Percentiles rank a stretch among this genome's conserved stretches.
phyloP scores from a whole-genome alignment of 2,329 filamentous ascomycete genomes.

The Monosporascus ibericus region DNA sequence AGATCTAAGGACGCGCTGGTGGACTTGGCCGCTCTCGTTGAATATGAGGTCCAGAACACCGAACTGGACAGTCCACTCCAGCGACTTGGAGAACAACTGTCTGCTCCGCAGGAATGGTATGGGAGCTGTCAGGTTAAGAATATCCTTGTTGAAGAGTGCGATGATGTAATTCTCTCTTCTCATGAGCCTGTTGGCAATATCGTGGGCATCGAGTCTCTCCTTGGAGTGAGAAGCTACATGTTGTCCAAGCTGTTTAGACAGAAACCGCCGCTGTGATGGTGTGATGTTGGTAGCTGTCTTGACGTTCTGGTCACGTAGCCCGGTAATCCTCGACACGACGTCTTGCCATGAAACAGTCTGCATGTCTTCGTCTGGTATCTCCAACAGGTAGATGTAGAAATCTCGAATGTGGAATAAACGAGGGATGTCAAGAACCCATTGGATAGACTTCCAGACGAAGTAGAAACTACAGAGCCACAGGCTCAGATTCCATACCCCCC shows the following conservation, averaged over 20 bases:
- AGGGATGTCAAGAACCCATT: conserved; percentile 66
- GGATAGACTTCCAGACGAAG: conserved; percentile 74
- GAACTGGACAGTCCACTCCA: conserved; percentile 88
- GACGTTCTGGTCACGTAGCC: conserved; percentile 78
- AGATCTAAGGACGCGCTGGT: conserved; percentile 78
- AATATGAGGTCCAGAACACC: conserved; percentile 93
- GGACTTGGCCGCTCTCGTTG: conserved; percentile 80
- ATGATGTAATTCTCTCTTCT: conserved; percentile 95
- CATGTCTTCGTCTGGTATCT: conserved; percentile 77
- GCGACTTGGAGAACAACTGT: conserved; percentile 79
- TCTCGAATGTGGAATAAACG: conserved; percentile 72
- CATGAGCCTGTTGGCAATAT: conserved; percentile 96
- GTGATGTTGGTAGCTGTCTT: conserved; percentile 60
- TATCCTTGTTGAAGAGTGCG: conserved; percentile 94
- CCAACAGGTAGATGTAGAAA: conserved; percentile 77
- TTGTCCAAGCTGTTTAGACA: conserved; percentile 50
- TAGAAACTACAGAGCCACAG: conserved; percentile 83
- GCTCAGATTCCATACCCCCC: conserved; percentile 66
- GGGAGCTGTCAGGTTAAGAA: conserved; percentile 79
- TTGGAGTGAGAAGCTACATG: conserved; percentile 77
- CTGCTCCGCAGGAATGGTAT: conserved; percentile 75
- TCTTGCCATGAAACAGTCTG: conserved; percentile 94
- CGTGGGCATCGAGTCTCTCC: conserved; percentile 89
- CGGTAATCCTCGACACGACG: conserved; percentile 79
- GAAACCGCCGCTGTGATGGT: conserved; percentile 42